phyloP scores from a whole-genome alignment of 345 rosid species.

The Microthlaspi erraticum region DNA sequence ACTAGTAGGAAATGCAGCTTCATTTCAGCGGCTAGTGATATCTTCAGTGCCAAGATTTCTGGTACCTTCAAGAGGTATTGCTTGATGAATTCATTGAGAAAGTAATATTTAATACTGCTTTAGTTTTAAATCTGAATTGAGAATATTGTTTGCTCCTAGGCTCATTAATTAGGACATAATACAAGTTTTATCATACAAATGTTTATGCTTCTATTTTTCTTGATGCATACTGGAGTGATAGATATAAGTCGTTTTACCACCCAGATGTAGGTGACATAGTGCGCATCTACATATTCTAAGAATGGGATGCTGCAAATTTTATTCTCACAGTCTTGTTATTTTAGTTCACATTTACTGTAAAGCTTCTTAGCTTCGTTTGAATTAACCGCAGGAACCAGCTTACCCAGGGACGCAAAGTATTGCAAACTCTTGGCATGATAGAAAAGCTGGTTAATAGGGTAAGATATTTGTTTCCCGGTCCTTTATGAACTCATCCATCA shows the following conservation, averaged over 20 bases:
- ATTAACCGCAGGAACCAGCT: conserved; percentile 70
- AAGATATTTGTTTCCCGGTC: conserved; percentile 31
- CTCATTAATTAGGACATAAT: conserved; percentile 7
- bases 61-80: conserved; percentile 95
- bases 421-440: conserved; percentile 79
- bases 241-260: conserved; percentile 13
- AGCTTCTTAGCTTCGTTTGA: conserved; percentile 23
- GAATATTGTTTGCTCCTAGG: neutral
- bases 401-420: conserved; percentile 87
- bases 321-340: neutral
- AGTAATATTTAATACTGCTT: neutral
- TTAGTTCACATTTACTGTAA: conserved; percentile 4
- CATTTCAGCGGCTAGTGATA: conserved; percentile 75
- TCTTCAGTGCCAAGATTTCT: conserved; percentile 88
- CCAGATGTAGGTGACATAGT: neutral
- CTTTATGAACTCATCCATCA: conserved; percentile 3
- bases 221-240: conserved; percentile 22
- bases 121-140: conserved; percentile 2
- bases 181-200: conserved; percentile 6
- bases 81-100: conserved; percentile 29
- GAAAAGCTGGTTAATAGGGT: conserved; percentile 80
- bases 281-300: conserved; percentile 6
- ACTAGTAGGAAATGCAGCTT: conserved; percentile 76
- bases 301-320: conserved; percentile 7
- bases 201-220: conserved; percentile 14